Base-by-base conservation (phyloP, 2,329 filamentous ascomycete species). In the Paraphoma chrysanthemicola region DNA sequence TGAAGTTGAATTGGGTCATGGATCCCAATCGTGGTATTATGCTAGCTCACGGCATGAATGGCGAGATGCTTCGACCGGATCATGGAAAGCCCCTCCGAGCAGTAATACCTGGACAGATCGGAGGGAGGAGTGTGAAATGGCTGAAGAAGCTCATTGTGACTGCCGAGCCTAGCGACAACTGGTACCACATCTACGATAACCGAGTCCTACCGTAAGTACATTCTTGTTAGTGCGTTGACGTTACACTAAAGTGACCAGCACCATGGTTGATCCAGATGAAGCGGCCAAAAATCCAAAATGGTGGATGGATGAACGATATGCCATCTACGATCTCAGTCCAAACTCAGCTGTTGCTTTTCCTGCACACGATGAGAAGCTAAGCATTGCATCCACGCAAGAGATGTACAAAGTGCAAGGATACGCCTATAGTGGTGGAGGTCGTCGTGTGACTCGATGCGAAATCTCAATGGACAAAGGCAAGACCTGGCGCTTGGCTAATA, bases 131-230 rank as follows among this genome's bases (percentile, higher is more conserved):
- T 73, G 93, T 97, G 31, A 97, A 97, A 77, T 97, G 93, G 93
- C 74, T 97, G 56, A 94, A 89, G 79, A 88, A 83, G 62, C 84
- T 97, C 57, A 90, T 93, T 43, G 76, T 97, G 48, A 94, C 92
- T 0, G 85, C 88, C 9, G 81, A 83, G 23, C 92, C 93, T 0
- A 96, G 92, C 71, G 89, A 94, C 60, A 97, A 96, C 71, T 96
- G 92, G 92, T 97, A 97, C 69, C 93, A 97, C 75, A 92, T 96
- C 60, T 93, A 95, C 76, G 93, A 97, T 74, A 97, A 97, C 72
- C 83, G 92, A 56, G 92, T 97, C 1, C 79, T 97, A 39, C 93
- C 93, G 63, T 83, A 67, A 70, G 80, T 77, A 3, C 10, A 29
- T 12, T n/a, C 9, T 14, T 8, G 12, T 5, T 33, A 11, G 9